phyloP scores from a whole-genome alignment of 805 yeast species.

The Schizosaccharomyces cryophilus region DNA sequence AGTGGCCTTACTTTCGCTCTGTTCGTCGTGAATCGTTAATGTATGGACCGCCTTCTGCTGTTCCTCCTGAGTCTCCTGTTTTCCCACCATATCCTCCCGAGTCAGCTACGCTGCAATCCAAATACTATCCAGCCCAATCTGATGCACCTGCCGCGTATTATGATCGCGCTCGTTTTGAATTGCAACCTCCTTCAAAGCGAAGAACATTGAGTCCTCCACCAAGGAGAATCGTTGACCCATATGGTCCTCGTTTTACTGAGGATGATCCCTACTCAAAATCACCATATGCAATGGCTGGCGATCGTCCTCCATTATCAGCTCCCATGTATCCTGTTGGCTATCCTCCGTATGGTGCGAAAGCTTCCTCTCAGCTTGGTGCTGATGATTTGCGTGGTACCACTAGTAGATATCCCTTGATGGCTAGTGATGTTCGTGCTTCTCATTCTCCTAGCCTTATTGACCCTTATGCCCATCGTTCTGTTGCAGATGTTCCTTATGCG shows the following conservation, averaged over 20 bases:
- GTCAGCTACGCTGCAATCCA: neutral
- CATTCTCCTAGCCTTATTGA: neutral
- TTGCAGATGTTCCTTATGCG: neutral
- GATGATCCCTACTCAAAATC: neutral
- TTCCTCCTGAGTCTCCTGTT: neutral
- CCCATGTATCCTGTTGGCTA: neutral
- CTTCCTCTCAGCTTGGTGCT: neutral
- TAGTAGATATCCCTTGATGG: neutral
- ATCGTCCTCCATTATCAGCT: neutral
- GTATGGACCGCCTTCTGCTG: neutral
- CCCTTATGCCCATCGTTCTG: neutral
- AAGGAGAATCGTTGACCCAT: neutral
- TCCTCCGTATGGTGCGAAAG: neutral
- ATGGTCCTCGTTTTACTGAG: neutral
- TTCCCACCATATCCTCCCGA: neutral
- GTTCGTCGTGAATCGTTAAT: neutral
- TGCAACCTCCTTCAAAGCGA: neutral
- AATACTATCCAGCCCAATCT: neutral
- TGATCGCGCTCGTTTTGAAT: neutral
- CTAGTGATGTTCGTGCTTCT: neutral
- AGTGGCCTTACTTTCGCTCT: neutral
- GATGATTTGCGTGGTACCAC: neutral
- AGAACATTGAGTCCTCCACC: neutral
- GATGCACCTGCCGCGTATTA: neutral
- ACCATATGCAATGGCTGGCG: neutral